These are phyloP conservation scores for Podospora tetraspora DNA, from an alignment of 495 filamentous ascomycete genomes.

Conservation along the genomic window DNA sequence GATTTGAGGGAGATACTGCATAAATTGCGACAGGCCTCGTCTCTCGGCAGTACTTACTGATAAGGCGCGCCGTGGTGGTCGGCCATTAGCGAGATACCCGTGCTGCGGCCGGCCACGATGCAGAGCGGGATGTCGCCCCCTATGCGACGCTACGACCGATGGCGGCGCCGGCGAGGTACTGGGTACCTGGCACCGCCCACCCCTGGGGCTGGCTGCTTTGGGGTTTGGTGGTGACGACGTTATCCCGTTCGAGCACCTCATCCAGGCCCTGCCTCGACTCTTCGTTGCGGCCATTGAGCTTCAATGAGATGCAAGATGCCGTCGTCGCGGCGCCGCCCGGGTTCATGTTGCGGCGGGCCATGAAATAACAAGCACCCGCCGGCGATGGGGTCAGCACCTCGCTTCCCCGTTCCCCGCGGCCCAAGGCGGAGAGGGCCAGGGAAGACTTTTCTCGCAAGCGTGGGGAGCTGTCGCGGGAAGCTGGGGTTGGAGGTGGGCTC, in stretches of 20 bases:
- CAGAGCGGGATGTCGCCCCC: constrained; percentile 21
- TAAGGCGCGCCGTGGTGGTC: constrained; percentile 16
- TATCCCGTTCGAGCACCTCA: constrained; percentile 15
- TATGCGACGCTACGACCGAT: constrained; percentile 23
- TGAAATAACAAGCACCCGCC: neutral
- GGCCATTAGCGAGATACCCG: constrained; percentile 24
- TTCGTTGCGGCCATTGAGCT: too few species aligned
- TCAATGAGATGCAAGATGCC: neutral
- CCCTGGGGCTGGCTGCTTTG: constrained; percentile 3
- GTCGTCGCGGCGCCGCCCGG: neutral
- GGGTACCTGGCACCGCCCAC: constrained; percentile 7
- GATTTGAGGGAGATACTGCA: constrained; percentile 26
- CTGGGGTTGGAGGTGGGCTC: constrained; percentile 9
- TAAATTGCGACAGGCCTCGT: constrained; percentile 25
- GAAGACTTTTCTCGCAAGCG: constrained; percentile 20
- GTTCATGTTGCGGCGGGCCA: neutral
- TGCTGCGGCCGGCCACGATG: neutral
- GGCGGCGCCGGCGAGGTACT: constrained; percentile 20
- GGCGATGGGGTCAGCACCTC: neutral
- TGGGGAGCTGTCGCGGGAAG: constrained; percentile 25
- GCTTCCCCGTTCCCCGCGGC: constrained; percentile 1
- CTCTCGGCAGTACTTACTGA: constrained; percentile 17
- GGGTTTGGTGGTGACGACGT: constrained; percentile 14
- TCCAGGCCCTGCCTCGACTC: neutral
- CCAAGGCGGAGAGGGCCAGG: constrained; percentile 18